Percentiles rank a stretch among this genome's conserved stretches.
phyloP scores from a whole-genome alignment of 83 land plant genomes.

The Isoetes engelmannii region DNA sequence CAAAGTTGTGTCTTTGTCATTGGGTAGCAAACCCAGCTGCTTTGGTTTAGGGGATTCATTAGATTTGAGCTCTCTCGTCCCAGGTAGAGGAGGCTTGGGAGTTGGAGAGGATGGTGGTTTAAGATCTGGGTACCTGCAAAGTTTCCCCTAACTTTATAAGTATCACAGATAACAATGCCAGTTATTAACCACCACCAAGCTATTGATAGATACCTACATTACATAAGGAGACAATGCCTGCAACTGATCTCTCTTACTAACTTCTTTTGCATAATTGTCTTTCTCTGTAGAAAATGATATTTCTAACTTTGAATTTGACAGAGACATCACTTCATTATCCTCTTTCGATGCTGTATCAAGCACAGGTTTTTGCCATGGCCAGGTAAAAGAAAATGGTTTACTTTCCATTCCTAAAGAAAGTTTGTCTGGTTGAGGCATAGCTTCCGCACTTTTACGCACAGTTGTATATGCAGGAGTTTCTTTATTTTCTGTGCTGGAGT shows the following conservation, averaged over 20 bases:
- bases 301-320: background rate
- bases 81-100: background rate
- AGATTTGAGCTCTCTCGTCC: background rate
- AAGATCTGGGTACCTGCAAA: slow-evolving; percentile 3
- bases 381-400: no score
- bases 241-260: no score
- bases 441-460: no score
- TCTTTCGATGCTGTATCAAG: no score
- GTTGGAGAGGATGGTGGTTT: slow-evolving; percentile 6
- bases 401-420: no score
- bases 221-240: background rate
- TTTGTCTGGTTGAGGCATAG: no score
- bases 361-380: no score
- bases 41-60: background rate
- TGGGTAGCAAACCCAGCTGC: background rate
- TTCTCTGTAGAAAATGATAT: background rate
- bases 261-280: background rate
- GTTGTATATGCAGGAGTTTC: no score
- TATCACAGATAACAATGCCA: background rate
- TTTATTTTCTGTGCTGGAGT: no score
- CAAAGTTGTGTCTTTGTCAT: background rate
- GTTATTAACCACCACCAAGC: background rate
- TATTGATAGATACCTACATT: background rate
- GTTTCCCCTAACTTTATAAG: background rate
- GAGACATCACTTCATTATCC: no score